A percentile compares a stretch with the other conserved stretches of the same genome.
These are phyloP conservation scores for Fusarium stilboides DNA, from an alignment of 2,329 filamentous ascomycete species.

Conservation along the genomic window DNA sequence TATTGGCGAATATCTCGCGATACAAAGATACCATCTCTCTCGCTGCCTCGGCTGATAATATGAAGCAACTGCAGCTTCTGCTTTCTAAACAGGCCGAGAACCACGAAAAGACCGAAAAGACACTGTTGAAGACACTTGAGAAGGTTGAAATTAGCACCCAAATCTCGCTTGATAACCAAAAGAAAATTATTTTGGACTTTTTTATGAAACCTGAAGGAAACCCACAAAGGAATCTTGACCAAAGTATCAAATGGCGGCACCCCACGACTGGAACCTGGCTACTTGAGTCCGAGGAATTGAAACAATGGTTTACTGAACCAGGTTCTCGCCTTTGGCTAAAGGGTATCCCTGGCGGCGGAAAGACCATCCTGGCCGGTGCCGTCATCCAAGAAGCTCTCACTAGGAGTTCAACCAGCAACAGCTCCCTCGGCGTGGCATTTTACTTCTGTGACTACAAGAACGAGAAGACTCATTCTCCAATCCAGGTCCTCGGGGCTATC, in stretches of 20 bases:
- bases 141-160: conserved; percentile 5
- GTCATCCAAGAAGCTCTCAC: conserved; percentile 20
- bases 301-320: not conserved
- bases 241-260: conserved; percentile 18
- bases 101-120: fast-evolving
- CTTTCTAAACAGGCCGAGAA: not conserved
- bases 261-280: conserved; percentile 24
- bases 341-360: conserved; percentile 28
- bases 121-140: not conserved
- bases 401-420: not conserved
- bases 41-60: conserved; percentile 7
- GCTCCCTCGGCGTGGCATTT: not conserved
- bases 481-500: conserved; percentile 14
- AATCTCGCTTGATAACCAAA: not conserved
- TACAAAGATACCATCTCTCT: conserved; percentile 13
- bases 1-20: conserved; percentile 4
- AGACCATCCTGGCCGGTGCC: conserved; percentile 24
- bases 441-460: conserved; percentile 37
- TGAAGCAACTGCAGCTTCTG: conserved; percentile 12
- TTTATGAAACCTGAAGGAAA: not conserved
- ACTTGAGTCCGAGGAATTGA: not conserved
- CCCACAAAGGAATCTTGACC: not conserved
- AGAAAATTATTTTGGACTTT: not conserved
- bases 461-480: too few species aligned
- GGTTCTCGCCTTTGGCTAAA: conserved; percentile 24